phyloP scores from a whole-genome alignment of 2,329 filamentous ascomycete species.

The Venturia nashicola region DNA sequence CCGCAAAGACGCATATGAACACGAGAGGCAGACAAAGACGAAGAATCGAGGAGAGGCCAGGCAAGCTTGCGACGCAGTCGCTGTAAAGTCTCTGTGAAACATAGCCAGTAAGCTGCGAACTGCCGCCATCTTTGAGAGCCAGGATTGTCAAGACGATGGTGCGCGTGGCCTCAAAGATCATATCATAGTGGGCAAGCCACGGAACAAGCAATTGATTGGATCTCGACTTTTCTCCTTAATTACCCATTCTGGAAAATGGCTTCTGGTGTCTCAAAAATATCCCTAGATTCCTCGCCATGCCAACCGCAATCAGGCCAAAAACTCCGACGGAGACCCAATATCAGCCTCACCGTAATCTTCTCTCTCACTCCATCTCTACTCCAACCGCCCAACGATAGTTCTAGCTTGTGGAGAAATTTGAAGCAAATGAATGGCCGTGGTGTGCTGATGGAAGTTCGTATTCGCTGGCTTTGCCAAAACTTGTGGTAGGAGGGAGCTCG shows the following conservation, averaged over 20 bases:
- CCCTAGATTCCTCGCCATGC: not conserved
- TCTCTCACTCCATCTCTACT: too few species aligned
- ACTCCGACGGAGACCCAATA: not conserved
- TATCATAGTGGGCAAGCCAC: not conserved
- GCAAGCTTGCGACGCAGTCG: not conserved
- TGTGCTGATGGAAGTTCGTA: not conserved
- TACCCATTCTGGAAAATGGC: not conserved
- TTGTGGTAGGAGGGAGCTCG: not conserved
- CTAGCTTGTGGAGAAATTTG: not conserved
- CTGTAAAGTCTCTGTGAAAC: too few species aligned
- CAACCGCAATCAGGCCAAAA: not conserved
- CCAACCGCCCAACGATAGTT: not conserved
- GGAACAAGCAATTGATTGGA: not conserved
- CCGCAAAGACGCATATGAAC: not conserved
- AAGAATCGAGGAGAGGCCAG: not conserved
- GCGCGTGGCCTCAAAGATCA: not conserved
- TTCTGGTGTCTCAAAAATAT: not conserved
- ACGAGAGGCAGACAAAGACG: not conserved
- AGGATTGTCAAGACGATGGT: not conserved
- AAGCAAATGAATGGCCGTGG: not conserved
- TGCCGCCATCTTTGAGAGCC: not conserved
- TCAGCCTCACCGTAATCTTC: not conserved
- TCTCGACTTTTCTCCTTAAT: not conserved
- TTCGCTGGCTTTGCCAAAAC: not conserved
- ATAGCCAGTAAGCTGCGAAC: not conserved